Evolutionary conservation across 805 yeast genomes (phyloP).

Genomic region (Hanseniaspora taiwanica): DNA sequence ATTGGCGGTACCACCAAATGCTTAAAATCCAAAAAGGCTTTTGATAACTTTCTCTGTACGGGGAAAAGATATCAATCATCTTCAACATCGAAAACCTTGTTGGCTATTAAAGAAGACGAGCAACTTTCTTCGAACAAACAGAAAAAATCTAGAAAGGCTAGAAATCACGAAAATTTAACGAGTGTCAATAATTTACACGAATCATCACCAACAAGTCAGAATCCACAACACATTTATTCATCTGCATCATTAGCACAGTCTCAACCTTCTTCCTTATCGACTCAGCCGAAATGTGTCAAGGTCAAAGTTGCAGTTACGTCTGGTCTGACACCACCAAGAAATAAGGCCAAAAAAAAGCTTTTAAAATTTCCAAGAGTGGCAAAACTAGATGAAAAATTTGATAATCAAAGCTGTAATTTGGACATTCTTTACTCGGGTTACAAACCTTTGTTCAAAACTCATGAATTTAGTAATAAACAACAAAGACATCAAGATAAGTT

Average conservation of each 20-base stretch:
- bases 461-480: background rate
- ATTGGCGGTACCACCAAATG: too few relatives aligned
- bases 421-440: background rate
- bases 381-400: background rate
- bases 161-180: background rate
- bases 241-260: background rate
- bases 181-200: too few relatives aligned
- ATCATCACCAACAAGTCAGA: too few relatives aligned
- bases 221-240: too few relatives aligned
- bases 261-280: background rate
- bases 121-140: background rate
- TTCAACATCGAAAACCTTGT: background rate
- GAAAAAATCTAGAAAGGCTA: background rate
- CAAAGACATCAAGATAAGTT: background rate
- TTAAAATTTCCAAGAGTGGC: background rate
- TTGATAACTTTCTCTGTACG: too few relatives aligned
- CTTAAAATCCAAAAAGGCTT: too few relatives aligned
- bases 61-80: background rate
- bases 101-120: background rate
- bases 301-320: background rate
- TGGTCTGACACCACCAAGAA: background rate
- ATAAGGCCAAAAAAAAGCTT: background rate
- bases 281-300: background rate
- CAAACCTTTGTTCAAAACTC: background rate
- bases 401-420: background rate